A percentile compares a stretch with the other conserved stretches of the same genome.
Evolutionary conservation across 2,329 filamentous ascomycete species (phyloP).

Genomic region (Aspergillus sclerotialis): DNA sequence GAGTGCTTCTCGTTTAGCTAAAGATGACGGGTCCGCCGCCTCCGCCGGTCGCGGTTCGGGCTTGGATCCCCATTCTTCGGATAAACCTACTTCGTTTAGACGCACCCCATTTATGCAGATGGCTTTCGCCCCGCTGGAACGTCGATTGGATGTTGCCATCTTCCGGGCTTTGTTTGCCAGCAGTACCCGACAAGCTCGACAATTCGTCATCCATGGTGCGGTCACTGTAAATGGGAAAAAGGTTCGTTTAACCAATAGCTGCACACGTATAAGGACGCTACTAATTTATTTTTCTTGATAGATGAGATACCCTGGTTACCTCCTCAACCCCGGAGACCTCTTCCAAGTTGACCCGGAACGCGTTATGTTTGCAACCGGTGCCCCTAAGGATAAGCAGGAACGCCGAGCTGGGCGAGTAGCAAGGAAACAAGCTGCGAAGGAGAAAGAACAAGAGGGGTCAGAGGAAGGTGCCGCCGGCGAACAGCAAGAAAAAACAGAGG

Average conservation of each 20-base stretch:
- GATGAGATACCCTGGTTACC: constrained; percentile 90
- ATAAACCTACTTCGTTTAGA: too few relatives aligned
- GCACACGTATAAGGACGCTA: too few relatives aligned
- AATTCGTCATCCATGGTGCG: constrained; percentile 86
- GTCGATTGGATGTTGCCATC: constrained; percentile 87
- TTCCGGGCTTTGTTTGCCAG: constrained; percentile 92
- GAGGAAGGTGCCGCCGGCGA: constrained; percentile 17
- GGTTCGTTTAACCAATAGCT: too few relatives aligned
- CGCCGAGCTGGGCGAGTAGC: constrained; percentile 30
- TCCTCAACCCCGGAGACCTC: constrained; percentile 94
- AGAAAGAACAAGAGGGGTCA: constrained; percentile 18
- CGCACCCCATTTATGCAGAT: constrained; percentile 89
- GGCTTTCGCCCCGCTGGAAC: constrained; percentile 85
- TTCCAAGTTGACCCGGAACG: constrained; percentile 90
- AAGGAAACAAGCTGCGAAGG: constrained; percentile 20
- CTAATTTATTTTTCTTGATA: constrained; percentile 30
- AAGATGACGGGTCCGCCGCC: constrained; percentile 72
- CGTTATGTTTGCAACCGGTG: constrained; percentile 82
- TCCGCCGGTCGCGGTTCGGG: constrained; percentile 80
- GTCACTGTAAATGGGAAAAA: constrained; percentile 96
- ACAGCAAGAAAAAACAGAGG: constrained; percentile 10
- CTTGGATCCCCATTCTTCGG: constrained; percentile 33
- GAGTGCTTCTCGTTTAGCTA: constrained; percentile 70
- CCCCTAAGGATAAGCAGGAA: constrained; percentile 51
- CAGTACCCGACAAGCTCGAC: constrained; percentile 83